phyloP scores from a whole-genome alignment of 2,329 filamentous ascomycete species.

The Zymoseptoria tritici region DNA sequence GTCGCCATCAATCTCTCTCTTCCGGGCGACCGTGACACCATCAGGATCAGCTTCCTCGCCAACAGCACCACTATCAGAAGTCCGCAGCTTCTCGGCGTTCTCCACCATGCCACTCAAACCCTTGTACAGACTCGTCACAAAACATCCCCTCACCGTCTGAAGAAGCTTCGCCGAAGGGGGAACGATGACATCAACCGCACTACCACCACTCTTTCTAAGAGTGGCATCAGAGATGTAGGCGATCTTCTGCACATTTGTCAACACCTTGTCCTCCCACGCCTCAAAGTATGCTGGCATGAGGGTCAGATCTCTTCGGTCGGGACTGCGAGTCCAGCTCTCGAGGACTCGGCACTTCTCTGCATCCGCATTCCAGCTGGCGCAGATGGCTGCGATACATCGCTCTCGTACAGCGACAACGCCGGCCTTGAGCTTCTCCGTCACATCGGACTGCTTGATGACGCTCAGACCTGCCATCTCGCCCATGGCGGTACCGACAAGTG shows the following conservation, averaged over 20 bases:
- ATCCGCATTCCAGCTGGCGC: slow-evolving; percentile 86
- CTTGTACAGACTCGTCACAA: slow-evolving; percentile 90
- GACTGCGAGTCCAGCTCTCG: slow-evolving; percentile 84
- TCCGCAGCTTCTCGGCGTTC: slow-evolving; percentile 52
- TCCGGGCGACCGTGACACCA: slow-evolving; percentile 33
- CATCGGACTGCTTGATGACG: slow-evolving; percentile 49
- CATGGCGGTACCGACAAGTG: slow-evolving; percentile 76
- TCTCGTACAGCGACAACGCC: slow-evolving; percentile 76
- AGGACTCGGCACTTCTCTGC: slow-evolving; percentile 86
- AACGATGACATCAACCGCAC: slow-evolving; percentile 70
- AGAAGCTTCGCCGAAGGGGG: slow-evolving; percentile 81
- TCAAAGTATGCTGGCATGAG: slow-evolving; percentile 83
- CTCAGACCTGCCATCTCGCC: slow-evolving; percentile 74
- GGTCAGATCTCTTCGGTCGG: slow-evolving; percentile 78
- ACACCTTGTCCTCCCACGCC: slow-evolving; percentile 72
- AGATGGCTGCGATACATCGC: slow-evolving; percentile 75
- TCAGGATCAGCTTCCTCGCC: slow-evolving; percentile 48
- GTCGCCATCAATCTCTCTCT: slow-evolving; percentile 11
- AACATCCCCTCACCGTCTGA: slow-evolving; percentile 84
- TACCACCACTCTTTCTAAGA: slow-evolving; percentile 46
- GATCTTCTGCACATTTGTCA: slow-evolving; percentile 88
- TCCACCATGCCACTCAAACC: slow-evolving; percentile 93
- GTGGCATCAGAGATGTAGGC: slow-evolving; percentile 86
- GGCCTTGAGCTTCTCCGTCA: slow-evolving; percentile 60
- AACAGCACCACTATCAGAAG: slow-evolving; percentile 29